phyloP scores from a whole-genome alignment of 1,284 basidiomycete species.

The Hymenochaete sp. region DNA sequence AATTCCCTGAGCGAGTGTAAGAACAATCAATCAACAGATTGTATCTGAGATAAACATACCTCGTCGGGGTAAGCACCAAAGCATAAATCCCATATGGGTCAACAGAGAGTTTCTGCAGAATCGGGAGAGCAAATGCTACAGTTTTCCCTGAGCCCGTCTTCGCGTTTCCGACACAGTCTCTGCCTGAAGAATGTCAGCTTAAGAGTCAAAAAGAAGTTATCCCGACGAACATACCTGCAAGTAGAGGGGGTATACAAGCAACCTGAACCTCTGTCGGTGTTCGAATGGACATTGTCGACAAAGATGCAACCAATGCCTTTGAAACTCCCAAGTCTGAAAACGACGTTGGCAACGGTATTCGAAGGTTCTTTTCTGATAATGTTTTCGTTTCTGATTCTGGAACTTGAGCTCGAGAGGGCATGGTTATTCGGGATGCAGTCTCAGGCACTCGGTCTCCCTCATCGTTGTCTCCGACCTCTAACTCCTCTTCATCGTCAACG shows the following conservation, averaged over 20 bases:
- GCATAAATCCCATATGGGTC: conserved; percentile 95
- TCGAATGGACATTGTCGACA: conserved; percentile 79
- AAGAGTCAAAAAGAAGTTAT: neutral
- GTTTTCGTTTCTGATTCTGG: conserved; percentile 8
- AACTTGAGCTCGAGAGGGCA: conserved; percentile 3
- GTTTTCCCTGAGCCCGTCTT: conserved; percentile 99
- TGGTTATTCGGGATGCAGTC: conserved; percentile 23
- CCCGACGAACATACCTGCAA: conserved; percentile 52
- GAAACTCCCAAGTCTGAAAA: conserved; percentile 76
- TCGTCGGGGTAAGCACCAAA: conserved; percentile 87
- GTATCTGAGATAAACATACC: conserved; percentile 39
- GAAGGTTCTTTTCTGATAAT: conserved; percentile 18
- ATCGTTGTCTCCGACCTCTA: conserved; percentile 8
- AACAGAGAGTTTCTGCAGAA: conserved; percentile 78
- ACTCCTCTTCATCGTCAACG: conserved; percentile 16
- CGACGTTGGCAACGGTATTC: conserved; percentile 25
- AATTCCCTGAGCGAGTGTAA: conserved; percentile 57
- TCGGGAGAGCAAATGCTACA: conserved; percentile 93
- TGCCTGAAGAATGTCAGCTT: conserved; percentile 39
- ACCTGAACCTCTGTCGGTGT: conserved; percentile 85
- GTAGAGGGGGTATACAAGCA: conserved; percentile 82
- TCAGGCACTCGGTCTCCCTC: conserved; percentile 16
- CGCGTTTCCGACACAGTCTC: conserved; percentile 94
- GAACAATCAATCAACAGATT: neutral
- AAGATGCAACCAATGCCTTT: conserved; percentile 55